These are phyloP conservation scores for Podospora bellae-mahoneyi DNA, from an alignment of 495 filamentous ascomycete genomes.

Conservation along the genomic window DNA sequence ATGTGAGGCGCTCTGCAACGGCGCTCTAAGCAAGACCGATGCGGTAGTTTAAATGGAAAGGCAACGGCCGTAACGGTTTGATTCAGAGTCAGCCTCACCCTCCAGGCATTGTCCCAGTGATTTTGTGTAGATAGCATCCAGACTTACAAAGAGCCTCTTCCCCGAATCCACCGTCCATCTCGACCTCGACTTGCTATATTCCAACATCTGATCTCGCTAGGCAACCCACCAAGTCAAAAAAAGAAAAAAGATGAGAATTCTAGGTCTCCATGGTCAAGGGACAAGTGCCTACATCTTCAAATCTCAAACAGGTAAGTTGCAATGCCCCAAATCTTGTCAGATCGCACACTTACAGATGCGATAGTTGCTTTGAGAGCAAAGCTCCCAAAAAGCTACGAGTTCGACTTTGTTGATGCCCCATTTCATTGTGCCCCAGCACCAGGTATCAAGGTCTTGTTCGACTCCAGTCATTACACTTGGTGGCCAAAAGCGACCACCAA, in stretches of 20 bases:
- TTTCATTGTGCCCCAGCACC: conserved; percentile 44
- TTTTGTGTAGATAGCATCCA: not conserved
- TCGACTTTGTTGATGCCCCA: conserved; percentile 58
- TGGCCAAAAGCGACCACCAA: conserved; percentile 39
- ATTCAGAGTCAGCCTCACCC: not conserved
- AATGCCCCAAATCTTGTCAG: not conserved
- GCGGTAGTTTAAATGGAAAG: not conserved
- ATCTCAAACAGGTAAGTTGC: conserved; percentile 53
- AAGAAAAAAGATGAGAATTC: conserved; percentile 47
- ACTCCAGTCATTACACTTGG: conserved; percentile 48
- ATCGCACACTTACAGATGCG: not conserved
- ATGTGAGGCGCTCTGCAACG: not conserved
- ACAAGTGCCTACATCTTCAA: conserved; percentile 58
- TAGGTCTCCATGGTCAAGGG: conserved; percentile 63
- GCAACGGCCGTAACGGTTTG: not conserved
- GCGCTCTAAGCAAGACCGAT: not conserved
- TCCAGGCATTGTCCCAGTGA: not conserved
- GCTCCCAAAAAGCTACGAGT: conserved; percentile 35
- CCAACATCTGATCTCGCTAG: not conserved
- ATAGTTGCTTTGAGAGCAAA: conserved; percentile 35
- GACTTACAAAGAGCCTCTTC: not conserved
- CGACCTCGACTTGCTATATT: not conserved
- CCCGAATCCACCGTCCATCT: not conserved
- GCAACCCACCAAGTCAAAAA: not conserved
- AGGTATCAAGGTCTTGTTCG: conserved; percentile 53